Conservation (phyloP, 164 flowering plant species). For the Dillenia suffruticosa region DNA sequence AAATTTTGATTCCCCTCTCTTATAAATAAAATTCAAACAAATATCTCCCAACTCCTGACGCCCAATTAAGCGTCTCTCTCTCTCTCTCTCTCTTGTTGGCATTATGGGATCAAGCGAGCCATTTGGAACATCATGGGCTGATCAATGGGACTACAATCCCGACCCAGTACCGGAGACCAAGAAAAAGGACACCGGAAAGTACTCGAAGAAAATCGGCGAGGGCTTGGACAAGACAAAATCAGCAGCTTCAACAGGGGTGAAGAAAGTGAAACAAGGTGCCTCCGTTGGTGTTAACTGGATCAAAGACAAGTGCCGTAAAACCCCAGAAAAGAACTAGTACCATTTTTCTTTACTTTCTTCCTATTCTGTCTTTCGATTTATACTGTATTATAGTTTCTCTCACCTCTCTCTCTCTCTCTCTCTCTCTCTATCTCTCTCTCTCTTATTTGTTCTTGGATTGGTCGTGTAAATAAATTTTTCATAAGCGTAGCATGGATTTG, state of each 20-base stretch:
- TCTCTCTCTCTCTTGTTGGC: not conserved
- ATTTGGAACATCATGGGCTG: conserved; percentile 70
- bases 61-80: not conserved
- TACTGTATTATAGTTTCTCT: too few species aligned
- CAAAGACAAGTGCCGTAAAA: conserved; percentile 68
- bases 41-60: too few species aligned
- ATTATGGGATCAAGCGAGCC: conserved; percentile 24
- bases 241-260: conserved; percentile 61
- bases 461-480: too few species aligned
- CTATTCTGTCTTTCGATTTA: too few species aligned
- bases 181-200: conserved; percentile 19
- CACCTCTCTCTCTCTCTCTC: too few species aligned
- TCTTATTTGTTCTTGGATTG: too few species aligned
- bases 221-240: conserved; percentile 71
- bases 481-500: too few species aligned
- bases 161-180: conserved; percentile 17
- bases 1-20: too few species aligned
- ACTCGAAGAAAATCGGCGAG: conserved; percentile 65
- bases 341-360: too few species aligned
- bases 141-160: conserved; percentile 68
- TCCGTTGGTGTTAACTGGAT: conserved; percentile 64
- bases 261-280: conserved; percentile 78
- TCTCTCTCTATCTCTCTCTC: too few species aligned
- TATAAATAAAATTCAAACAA: too few species aligned
- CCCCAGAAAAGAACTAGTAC: conserved; percentile 32